Conservation (phyloP, 176 grass and related monocot genomes). For the Eremochloa ophiuroides region DNA sequence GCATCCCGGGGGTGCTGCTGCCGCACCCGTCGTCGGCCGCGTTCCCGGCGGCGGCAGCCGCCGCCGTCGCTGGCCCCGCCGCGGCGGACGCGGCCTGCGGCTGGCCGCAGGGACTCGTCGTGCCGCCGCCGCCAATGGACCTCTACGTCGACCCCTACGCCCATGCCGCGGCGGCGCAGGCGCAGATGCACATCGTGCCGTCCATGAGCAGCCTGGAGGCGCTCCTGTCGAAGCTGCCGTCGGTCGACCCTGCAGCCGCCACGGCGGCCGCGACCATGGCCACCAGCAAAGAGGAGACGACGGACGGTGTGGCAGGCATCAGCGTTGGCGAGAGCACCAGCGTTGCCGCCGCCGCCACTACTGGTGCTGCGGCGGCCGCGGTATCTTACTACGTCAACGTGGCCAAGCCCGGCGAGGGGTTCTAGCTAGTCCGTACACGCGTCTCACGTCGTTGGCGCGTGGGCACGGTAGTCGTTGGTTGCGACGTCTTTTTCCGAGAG, state of each 20-base stretch:
- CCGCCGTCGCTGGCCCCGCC: conserved; percentile 4
- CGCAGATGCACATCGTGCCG: conserved; percentile 50
- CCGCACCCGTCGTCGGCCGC: conserved; percentile 79
- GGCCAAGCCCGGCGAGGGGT: conserved; percentile 24
- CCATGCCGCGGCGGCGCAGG: not conserved
- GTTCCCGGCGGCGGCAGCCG: conserved; percentile 55
- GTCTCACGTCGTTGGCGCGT: not conserved
- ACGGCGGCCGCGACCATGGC: no score
- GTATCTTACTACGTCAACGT: conserved; percentile 40
- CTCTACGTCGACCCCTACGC: conserved; percentile 53
- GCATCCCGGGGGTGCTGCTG: conserved; percentile 90
- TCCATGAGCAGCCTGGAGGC: conserved; percentile 86
- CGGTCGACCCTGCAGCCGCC: conserved; percentile 12
- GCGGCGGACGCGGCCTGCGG: conserved; percentile 14
- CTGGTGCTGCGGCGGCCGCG: no score
- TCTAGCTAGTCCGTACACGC: conserved; percentile 14
- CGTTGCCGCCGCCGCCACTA: not conserved
- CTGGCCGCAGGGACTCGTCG: conserved; percentile 16
- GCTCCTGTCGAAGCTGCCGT: conserved; percentile 74
- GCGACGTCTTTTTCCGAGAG: conserved; percentile 5
- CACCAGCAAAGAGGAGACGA: conserved; percentile 10
- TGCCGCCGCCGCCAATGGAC: conserved; percentile 40
- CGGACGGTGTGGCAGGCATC: conserved; percentile 1
- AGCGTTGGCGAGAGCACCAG: conserved; percentile 15
- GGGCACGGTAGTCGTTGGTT: conserved; percentile 1